Evolutionary conservation across 139 green algal genomes (phyloP), one percentile per base, ranked within the genome.

Genomic region (Mesotaenium endlicherianum): DNA sequence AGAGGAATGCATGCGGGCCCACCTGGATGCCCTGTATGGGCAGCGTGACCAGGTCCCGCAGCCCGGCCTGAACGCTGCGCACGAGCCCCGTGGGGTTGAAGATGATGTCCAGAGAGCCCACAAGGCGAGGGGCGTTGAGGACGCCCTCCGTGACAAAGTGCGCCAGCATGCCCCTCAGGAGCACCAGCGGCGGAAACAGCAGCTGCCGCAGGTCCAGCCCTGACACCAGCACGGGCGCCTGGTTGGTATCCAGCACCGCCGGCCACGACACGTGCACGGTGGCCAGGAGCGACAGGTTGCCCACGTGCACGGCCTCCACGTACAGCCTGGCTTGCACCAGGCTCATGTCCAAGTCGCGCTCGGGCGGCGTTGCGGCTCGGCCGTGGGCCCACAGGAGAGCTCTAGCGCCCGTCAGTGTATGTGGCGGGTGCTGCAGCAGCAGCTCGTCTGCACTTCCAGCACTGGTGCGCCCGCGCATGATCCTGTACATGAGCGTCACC

Each of bases 31-130:
- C 91, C 8, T 90, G 82, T 50, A 94, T n/a, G 1, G 91, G 91
- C 58, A 94, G 77, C 26, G 70, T 55, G 0, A 94, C 17, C 14
- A 94, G 77, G 80, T 92, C 83, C 8, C 39, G 55, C 17, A 93
- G 43, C 11, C 91, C 92, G 6, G 74, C 43, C 1, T 77, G 44
- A 39, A 94, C 38, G 3, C 76, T 90, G 3, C 70, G 64, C 34
- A 94, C 57, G 31, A 94, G 57, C 5, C 91, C 91, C 0, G 88
- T 89, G 31, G 92, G 91, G 83, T 94, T 94, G 85, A 94, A 86
- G 43, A 94, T 81, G 53, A 94, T 84, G 6, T 93, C 86, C 44
- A 95, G 87, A 1, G 81, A 91, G 42, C 92, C 91, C 34, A 94
- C 49, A 39, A 95, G 71, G 42, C 80, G 69, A 0, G 90, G 91